phyloP scores from a whole-genome alignment of 495 filamentous ascomycete species.

The Haplographium delicatum region DNA sequence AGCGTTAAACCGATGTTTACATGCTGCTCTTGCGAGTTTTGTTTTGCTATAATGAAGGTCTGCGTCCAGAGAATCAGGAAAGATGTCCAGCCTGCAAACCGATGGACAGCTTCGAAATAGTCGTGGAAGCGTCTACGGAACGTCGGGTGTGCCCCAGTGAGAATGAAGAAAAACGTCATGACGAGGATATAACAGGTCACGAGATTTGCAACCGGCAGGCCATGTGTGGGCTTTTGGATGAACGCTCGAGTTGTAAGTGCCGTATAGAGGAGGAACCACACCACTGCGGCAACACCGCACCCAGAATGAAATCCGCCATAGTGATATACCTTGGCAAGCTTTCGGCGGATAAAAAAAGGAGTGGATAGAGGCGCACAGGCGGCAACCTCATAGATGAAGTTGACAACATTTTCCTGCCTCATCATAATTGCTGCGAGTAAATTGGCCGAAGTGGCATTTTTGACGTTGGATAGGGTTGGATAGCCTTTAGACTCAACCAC shows the following conservation, averaged over 20 bases:
- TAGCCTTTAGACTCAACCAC: too few relatives aligned
- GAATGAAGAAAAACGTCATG: constrained; percentile 34
- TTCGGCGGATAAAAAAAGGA: constrained; percentile 53
- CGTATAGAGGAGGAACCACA: constrained; percentile 60
- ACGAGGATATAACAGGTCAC: constrained; percentile 14
- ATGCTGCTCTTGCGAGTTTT: not conserved
- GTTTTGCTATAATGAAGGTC: constrained; percentile 28
- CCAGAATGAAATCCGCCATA: constrained; percentile 73
- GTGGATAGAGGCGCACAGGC: constrained; percentile 49
- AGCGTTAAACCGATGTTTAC: constrained; percentile 34
- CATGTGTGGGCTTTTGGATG: constrained; percentile 37
- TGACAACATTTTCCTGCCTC: constrained; percentile 71
- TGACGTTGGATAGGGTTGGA: too few relatives aligned
- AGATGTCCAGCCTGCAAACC: constrained; percentile 61
- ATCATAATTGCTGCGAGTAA: constrained; percentile 36
- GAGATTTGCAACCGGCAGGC: constrained; percentile 1
- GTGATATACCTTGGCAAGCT: constrained; percentile 69
- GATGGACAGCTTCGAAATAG: constrained; percentile 60
- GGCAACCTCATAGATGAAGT: constrained; percentile 58
- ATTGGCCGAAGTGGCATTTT: constrained; percentile 12
- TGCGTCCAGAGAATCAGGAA: constrained; percentile 55
- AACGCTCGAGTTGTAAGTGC: constrained; percentile 34
- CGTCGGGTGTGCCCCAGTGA: constrained; percentile 42
- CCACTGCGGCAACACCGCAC: constrained; percentile 56
- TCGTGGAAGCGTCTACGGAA: constrained; percentile 53